Base-by-base conservation (phyloP, 768 basidiomycete genomes). In the Tricholomella constricta region DNA sequence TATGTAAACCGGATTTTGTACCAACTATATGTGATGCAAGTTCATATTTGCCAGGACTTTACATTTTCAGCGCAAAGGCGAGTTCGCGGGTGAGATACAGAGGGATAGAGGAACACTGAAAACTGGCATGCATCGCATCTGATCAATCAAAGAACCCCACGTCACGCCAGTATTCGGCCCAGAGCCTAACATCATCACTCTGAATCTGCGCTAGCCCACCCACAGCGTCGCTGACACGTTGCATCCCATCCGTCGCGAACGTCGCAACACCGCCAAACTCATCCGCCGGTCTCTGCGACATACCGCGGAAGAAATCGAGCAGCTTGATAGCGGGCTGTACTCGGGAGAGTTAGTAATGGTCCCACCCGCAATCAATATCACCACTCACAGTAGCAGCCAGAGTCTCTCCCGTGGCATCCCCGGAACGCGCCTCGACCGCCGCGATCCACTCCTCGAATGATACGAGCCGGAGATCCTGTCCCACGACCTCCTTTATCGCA, bases 281-380 rank as follows among this genome's bases (percentile, higher is more conserved):
- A n/a, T 12, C 32, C 35, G 4, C 44, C 65, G 7, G 57, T 62
- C 0, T 32, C 40, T 5, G 62, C 48, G 48, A 69, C 49, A 17
- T 15, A 11, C 14, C 29, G 6, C 66, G 69, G 61, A 70, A 68
- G 51, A 68, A 73, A 36, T 66, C 65, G 17, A 73, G 58, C 1
- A 73, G 38, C 48, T 74, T 71, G 46, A 71, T 62, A 1, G 64
- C 72, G 17, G 73, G 73, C 72, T 72, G 32, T 15, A 31, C 3
- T 2, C 37, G 4, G 8, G 22, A n/a, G 22, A n/a, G 19, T 12
- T 4, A 32, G 12, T 19, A 35, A 11, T n/a, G n/a, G n/a, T n/a
- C n/a, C n/a, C n/a, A n/a, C n/a, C n/a, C n/a, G n/a, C n/a, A n/a
- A n/a, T n/a, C n/a, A n/a, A n/a, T n/a, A n/a, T n/a, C n/a, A n/a